Base-by-base conservation (phyloP, 164 flowering plant species). In the Piper betle region DNA sequence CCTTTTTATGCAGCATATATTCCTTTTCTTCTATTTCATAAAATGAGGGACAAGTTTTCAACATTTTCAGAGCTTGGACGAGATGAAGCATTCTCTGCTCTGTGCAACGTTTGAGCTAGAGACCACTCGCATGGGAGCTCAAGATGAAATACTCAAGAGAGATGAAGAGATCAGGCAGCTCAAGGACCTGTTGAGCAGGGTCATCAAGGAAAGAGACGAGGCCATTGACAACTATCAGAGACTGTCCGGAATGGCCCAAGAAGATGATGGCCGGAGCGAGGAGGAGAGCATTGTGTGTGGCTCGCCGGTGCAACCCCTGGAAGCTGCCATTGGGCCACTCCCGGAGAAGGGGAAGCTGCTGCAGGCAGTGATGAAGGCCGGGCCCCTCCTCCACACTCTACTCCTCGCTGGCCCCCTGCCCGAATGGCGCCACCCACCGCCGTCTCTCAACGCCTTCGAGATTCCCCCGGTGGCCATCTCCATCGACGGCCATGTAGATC, bases 361-460 rank as follows among this genome's bases (percentile, higher is more conserved):
- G 62, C 75, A 88, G 60, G 79, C 96, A 37, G 95, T 92, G 9
- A 75, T 77, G 70, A 86, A 80, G 53, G 82, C 95, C 0, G 94
- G 97, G 0, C 91, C 96, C 0, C 79, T 84, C 4, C 86, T 92
- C 52, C 80, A 84, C 68, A 81, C 90, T 10, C 84, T 88, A 6
- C 77, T 91, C 40, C 71, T 86, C 18, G 84, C 94, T 1, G 96
- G 92, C 3, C 81, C 92, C 0, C 83, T 91, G 43, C 96, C 96
- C 9, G 74, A 64, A 37, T 88, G 91, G 96, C 70, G 79, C 55
- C 81, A 81, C 59, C 88, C 95, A 15, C 95, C 91, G 20, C 83
- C 84, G 1, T 62, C 73, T 33, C 79, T 55, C 12, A 39, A 72
- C 55, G 43, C 75, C 3, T 57, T 72, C 69, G 70, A 74, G 8